Evolutionary conservation across 129 eudicot species (phyloP), one percentile per base, ranked within the genome.

Genomic region (Solidago caesia): DNA sequence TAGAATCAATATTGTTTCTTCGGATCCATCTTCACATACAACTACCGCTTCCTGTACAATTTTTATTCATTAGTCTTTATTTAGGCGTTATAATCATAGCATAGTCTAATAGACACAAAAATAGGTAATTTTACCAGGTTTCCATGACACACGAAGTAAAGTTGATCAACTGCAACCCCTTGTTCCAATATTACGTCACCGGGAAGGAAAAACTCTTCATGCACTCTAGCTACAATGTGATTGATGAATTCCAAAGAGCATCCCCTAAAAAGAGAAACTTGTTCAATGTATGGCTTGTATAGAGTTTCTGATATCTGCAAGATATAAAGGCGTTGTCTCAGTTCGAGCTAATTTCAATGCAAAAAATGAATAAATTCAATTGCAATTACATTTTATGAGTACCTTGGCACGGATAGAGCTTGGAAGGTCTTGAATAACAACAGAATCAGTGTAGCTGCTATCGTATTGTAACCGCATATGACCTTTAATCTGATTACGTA

Each of bases 111-210:
- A 33, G 39, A 33, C 3, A 3, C 3, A 33, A 33, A 1, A 33
- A 33, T 33, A 33, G 39, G 3, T 33, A 33, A 33, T 1, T 47
- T 47, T 90, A 93, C 98, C 97, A 94, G 88, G 48, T 73, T 68
- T 64, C 98, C 97, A 64, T 90, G 82, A 56, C 97, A 88, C 7
- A 94, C 88, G 76, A 94, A 88, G 79, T 94, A 94, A 61, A 94
- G 89, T 75, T 94, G 98, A 71, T 94, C 98, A 49, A 90, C 97
- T 6, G 79, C 89, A 72, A 83, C 78, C 72, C 96, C 98, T 44
- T 90, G 96, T 77, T 94, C 98, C 88, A 94, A 80, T 63, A 94
- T 88, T 5, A 90, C 88, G 85, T 94, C 97, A 62, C 98, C 98
- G 0, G 98, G 97, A 57, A 88, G 96, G 64, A 94, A 94, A 82